Evolutionary conservation across 148 eudicot genomes (phyloP).

Genomic region (Cornus kousa): DNA sequence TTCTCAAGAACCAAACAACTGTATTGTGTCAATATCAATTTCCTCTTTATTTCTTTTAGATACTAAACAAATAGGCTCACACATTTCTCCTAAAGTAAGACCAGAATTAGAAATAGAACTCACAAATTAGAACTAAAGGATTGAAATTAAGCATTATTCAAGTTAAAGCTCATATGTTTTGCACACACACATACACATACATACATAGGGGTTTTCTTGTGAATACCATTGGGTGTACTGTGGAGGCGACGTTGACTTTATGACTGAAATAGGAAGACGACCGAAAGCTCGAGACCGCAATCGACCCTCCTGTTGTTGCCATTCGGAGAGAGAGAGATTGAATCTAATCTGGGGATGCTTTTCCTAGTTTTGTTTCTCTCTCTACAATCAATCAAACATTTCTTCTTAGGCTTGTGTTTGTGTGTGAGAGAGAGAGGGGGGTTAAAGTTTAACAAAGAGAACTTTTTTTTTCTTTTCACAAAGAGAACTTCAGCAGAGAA

Average conservation of each 20-base stretch:
- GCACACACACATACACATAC: too few species aligned
- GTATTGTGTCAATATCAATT: neutral
- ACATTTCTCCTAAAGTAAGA: neutral
- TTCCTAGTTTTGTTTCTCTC: neutral
- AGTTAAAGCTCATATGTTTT: neutral
- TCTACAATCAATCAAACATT: slow-evolving; percentile 1
- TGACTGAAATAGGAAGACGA: slow-evolving; percentile 37
- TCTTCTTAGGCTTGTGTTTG: neutral
- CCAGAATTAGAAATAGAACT: neutral
- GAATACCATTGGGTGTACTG: slow-evolving; percentile 18
- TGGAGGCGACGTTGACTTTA: slow-evolving; percentile 22
- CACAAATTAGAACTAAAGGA: neutral
- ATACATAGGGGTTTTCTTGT: neutral
- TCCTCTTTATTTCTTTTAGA: neutral
- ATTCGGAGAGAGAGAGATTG: slow-evolving; percentile 12
- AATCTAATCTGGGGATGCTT: neutral
- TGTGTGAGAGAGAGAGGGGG: slow-evolving; percentile 7
- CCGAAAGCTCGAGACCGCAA: slow-evolving; percentile 32
- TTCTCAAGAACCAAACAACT: neutral
- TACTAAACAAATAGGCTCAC: neutral
- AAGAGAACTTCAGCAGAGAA: slow-evolving; percentile 8
- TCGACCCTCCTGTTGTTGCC: slow-evolving; percentile 40
- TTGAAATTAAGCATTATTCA: too few species aligned
- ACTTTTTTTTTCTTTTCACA: neutral
- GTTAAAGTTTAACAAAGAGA: too few species aligned